These are phyloP conservation scores for Panicum virgatum DNA, from an alignment of 202 grass and related monocot genomes.

Conservation along the genomic window DNA sequence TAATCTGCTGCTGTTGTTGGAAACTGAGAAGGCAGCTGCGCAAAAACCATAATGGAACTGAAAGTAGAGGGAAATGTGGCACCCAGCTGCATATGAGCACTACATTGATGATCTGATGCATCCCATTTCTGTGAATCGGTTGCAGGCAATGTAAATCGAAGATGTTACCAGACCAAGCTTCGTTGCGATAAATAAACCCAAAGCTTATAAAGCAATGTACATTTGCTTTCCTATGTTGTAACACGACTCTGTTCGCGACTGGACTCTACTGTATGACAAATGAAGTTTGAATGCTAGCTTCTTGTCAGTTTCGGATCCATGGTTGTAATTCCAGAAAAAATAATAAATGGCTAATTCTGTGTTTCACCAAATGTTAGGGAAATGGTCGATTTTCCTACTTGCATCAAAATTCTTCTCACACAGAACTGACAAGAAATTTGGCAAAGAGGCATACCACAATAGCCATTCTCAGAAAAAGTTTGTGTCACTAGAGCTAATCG, in stretches of 20 bases:
- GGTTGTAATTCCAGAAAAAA: neutral
- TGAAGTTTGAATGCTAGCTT: neutral
- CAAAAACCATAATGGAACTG: no score
- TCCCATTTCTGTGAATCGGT: neutral
- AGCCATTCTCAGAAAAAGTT: neutral
- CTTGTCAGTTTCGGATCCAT: neutral
- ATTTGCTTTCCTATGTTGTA: slow-evolving; percentile 10
- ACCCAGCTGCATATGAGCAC: neutral
- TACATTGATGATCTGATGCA: neutral
- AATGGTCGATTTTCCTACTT: neutral
- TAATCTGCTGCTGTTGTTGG: neutral
- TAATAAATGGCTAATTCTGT: neutral
- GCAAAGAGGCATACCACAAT: neutral
- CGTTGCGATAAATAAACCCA: slow-evolving; percentile 12
- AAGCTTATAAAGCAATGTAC: neutral
- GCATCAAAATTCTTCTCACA: neutral
- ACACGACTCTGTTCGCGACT: neutral
- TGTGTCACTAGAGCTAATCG: neutral
- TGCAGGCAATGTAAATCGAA: neutral
- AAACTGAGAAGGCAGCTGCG: neutral
- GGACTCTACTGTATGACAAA: neutral
- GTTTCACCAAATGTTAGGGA: neutral
- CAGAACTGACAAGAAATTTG: neutral
- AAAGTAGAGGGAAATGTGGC: no score
- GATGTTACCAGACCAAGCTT: neutral